phyloP scores from a whole-genome alignment of 345 rosid species.

The Corymbia maculata region DNA sequence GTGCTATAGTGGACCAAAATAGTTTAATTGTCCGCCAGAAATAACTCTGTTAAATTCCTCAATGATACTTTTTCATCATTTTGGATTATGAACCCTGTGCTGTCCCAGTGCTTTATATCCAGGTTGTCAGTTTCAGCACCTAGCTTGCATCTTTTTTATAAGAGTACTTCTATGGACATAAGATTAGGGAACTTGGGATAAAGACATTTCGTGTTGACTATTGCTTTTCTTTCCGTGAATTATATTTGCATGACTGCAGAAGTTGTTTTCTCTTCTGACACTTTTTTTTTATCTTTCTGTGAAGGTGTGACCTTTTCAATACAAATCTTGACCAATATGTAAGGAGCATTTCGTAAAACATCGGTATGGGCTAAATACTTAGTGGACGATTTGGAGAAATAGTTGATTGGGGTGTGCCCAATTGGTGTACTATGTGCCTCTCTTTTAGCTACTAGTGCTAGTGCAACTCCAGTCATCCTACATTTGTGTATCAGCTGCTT shows the following conservation, averaged over 20 bases:
- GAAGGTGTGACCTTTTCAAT: slow-evolving; percentile 67
- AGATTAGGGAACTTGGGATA: not conserved
- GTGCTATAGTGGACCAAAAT: not conserved
- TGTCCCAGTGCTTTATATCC: not conserved
- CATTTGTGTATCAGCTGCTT: not conserved
- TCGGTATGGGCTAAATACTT: not conserved
- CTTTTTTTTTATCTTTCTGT: not conserved
- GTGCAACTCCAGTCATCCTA: not conserved
- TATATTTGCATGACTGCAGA: not conserved
- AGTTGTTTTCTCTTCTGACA: not conserved
- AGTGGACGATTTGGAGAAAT: not conserved
- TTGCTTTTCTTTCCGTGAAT: not conserved
- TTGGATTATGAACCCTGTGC: not conserved
- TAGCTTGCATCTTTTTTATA: not conserved
- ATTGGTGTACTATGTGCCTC: not conserved
- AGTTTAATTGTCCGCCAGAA: not conserved
- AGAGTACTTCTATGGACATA: not conserved
- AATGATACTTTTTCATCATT: not conserved
- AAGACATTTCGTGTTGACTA: not conserved
- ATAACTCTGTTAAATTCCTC: not conserved
- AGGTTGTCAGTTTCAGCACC: not conserved
- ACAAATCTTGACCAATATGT: slow-evolving; percentile 73
- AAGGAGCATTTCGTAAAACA: slow-evolving; percentile 56
- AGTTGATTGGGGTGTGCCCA: not conserved
- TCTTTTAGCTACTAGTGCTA: not conserved